Percentiles rank a stretch among this genome's conserved stretches.
Conservation (phyloP, 768 basidiomycete species). For the Rhizopogon rudus region DNA sequence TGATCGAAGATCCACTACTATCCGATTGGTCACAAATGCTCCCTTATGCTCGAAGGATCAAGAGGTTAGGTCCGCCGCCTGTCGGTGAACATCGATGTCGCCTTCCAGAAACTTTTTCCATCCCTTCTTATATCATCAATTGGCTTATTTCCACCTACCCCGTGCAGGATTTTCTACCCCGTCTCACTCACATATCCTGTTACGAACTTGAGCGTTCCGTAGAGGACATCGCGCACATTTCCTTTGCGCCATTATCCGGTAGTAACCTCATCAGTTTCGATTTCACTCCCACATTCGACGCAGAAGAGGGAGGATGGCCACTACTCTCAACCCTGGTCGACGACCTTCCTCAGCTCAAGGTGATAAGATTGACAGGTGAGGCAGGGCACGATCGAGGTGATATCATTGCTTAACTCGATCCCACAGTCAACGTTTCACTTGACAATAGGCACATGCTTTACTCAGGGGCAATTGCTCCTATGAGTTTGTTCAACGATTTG, state of each 20-base stretch:
- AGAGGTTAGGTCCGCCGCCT: neutral
- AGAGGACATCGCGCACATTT: neutral
- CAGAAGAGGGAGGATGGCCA: neutral
- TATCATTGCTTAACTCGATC: neutral
- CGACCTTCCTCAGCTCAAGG: neutral
- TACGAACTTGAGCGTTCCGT: too few relatives aligned
- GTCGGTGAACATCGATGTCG: neutral
- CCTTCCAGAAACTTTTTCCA: neutral
- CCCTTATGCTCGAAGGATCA: neutral
- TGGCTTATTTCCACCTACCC: neutral
- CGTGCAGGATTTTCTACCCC: neutral
- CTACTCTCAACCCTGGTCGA: neutral
- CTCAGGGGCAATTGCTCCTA: neutral
- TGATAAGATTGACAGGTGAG: neutral
- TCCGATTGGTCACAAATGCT: neutral
- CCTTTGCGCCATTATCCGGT: neutral
- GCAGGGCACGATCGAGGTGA: neutral
- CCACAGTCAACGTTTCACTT: neutral
- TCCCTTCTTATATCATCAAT: neutral
- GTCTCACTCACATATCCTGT: neutral
- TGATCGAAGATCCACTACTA: neutral
- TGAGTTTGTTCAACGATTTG: neutral
- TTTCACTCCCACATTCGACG: neutral
- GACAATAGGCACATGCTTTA: neutral
- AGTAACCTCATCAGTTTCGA: neutral